phyloP scores from a whole-genome alignment of 176 grass and related monocot genomes.

The Phoenix roebelenii region DNA sequence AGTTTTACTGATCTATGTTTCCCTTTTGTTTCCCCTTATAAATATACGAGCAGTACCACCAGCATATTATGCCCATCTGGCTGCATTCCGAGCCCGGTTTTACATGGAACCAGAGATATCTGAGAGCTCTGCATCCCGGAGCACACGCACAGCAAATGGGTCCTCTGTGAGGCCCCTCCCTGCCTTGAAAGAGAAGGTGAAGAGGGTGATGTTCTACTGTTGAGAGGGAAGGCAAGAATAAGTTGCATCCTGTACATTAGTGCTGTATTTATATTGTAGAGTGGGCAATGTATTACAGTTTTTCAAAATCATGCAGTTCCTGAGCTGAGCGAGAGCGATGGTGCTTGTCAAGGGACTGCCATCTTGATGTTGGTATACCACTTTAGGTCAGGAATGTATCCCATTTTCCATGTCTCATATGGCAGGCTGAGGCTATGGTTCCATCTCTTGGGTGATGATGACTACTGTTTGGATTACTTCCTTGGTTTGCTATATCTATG shows the following conservation, averaged over 20 bases:
- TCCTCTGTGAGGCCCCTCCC: conserved; percentile 72
- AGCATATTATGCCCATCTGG: conserved; percentile 94
- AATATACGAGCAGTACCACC: conserved; percentile 57
- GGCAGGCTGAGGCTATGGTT: too few relatives aligned
- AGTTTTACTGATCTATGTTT: neutral
- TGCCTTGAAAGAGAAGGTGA: conserved; percentile 94
- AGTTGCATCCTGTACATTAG: conserved; percentile 20
- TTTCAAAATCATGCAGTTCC: neutral
- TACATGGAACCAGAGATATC: conserved; percentile 83
- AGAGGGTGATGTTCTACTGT: conserved; percentile 99
- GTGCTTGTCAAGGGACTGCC: neutral
- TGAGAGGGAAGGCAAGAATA: conserved; percentile 15
- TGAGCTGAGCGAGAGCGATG: neutral
- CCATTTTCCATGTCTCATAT: too few relatives aligned
- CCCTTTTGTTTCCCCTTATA: neutral
- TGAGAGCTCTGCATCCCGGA: conserved; percentile 44
- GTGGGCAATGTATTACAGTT: conserved; percentile 7
- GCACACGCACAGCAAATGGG: conserved; percentile 37
- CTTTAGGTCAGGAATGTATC: conserved; percentile 1
- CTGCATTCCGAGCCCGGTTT: conserved; percentile 89
- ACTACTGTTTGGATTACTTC: too few relatives aligned
- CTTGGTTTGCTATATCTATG: too few relatives aligned
- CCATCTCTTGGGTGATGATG: too few relatives aligned
- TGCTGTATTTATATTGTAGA: conserved; percentile 45
- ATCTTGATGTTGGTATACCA: conserved; percentile 2